Evolutionary conservation across 805 yeast genomes (phyloP), one percentile per base, ranked within the genome.

Genomic region (Danielia reshetovae): DNA sequence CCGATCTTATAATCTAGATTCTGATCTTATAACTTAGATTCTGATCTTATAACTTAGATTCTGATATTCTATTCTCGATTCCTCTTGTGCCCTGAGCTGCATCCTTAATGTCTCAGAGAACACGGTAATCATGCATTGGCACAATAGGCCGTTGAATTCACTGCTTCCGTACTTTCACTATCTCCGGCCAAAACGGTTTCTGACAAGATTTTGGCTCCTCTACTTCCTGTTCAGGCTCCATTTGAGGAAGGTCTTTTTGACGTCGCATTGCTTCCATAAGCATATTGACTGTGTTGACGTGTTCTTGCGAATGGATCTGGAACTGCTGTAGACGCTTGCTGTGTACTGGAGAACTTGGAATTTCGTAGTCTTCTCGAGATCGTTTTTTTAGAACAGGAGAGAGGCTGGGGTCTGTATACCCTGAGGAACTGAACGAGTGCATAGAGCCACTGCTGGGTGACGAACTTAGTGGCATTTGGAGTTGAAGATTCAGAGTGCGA

Each of bases 251-350:
- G 15, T 15, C 24, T 13, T 18, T 35, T 13, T 34, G 40, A 18
- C 29, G 31, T 29, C 39, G 42, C 47, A 49, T 60, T 1, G 65
- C 57, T 17, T 42, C 38, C 65, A 63, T 57, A 57, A 63, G 41
- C 45, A 60, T 40, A 6, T 46, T 30, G 6, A 63, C 55, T 0
- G 68, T 63, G n/a, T 40, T 30, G 5, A 37, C 23, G 36, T 63
- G 69, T 3, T 43, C 43, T 18, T 62, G 61, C 19, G 60, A 49
- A 28, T 57, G 64, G 30, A 63, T 60, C 31, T 48, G 49, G 15
- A 34, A 36, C 1, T 35, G 40, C 41, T 63, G 69, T 4, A 30
- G 7, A 11, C 48, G 42, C 35, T 62, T 61, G n/a, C n/a, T n/a
- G 10, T 23, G 17, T 3, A 24, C 17, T 3, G 24, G 27, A 22